Evolutionary conservation across 768 basidiomycete genomes (phyloP), one percentile per base, ranked within the genome.

Genomic region (Hericium erinaceus): DNA sequence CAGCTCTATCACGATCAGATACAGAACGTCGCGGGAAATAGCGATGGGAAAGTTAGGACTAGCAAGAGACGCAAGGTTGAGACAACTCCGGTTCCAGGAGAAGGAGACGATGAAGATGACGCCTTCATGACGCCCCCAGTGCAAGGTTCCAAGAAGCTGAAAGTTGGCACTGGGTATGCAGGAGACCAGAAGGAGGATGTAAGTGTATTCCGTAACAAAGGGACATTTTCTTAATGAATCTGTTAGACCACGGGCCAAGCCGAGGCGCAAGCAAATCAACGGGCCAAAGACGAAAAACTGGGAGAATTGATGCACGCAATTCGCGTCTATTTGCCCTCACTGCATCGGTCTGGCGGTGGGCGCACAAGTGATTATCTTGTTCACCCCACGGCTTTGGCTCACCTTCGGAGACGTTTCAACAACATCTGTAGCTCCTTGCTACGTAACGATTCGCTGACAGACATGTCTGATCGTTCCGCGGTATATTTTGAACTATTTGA

Each of bases 301-400:
- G 84, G 84, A 15, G 72, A 74, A 2, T 73, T 95, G 22, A 78
- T 98, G 44, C 72, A 74, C 3, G 77, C 79, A 56, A 84, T 97
- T 54, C 84, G 91, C n/a, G 75, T 82, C 2, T 98, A 85, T 68
- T 80, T 98, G 10, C 95, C 95, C 0, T 87, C 86, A 40, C 72
- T 92, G 10, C 80, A 87, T 62, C 83, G 94, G 51, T 71, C 75
- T 18, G 86, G 83, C 11, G 92, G 92, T 15, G 84, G 84, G 40
- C 81, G 81, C 60, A 81, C 92, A 2, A 92, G 91, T 62, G 95
- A 98, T 73, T 95, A 90, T 65, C 79, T 93, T 65, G 85, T 88
- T n/a, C 90, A 93, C 65, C 94, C 94, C 2, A 95, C 92, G 3
- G 83, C 93, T 2, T 75, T 98, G 39, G 92, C 93, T 10, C 95